Percentiles rank a stretch among this genome's conserved stretches.
Evolutionary conservation across 2,329 filamentous ascomycete species (phyloP).

Genomic region (Lachnellula subtilissima): DNA sequence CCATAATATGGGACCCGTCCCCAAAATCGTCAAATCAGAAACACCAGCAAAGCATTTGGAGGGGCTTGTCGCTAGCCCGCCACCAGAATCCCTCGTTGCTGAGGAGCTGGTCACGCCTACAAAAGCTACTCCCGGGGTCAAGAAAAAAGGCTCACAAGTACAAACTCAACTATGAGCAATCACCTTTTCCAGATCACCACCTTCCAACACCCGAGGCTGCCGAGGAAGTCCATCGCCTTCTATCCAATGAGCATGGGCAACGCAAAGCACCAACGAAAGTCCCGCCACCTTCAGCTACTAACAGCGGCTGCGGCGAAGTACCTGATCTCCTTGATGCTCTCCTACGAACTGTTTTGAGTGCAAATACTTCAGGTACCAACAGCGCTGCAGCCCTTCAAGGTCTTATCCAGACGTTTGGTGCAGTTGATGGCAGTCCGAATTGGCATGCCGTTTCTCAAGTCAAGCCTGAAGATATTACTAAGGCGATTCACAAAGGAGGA

Average conservation of each 20-base stretch:
- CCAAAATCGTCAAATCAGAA: neutral
- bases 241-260: slow-evolving; percentile 62
- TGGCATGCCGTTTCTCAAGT: slow-evolving; percentile 67
- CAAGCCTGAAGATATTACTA: slow-evolving; percentile 54
- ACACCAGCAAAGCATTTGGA: neutral
- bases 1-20: neutral
- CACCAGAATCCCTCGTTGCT: neutral
- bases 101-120: neutral
- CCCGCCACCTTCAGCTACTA: slow-evolving; percentile 63
- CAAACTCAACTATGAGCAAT: slow-evolving; percentile 48
- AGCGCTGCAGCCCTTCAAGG: slow-evolving; percentile 63
- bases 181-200: slow-evolving; percentile 64
- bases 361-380: slow-evolving; percentile 44
- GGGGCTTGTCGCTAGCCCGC: neutral
- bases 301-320: slow-evolving; percentile 54
- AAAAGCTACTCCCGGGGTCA: neutral
- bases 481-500: slow-evolving; percentile 67
- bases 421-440: slow-evolving; percentile 67
- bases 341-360: slow-evolving; percentile 49
- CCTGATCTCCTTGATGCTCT: slow-evolving; percentile 51
- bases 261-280: slow-evolving; percentile 61
- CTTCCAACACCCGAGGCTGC: slow-evolving; percentile 66
- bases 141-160: slow-evolving; percentile 40
- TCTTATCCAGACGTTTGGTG: slow-evolving; percentile 60
- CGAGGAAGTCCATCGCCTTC: slow-evolving; percentile 60